A percentile compares a stretch with the other conserved stretches of the same genome.
Evolutionary conservation across 192 early-diverging fungal genomes (phyloP).

Genomic region (Coemansia sp.): DNA sequence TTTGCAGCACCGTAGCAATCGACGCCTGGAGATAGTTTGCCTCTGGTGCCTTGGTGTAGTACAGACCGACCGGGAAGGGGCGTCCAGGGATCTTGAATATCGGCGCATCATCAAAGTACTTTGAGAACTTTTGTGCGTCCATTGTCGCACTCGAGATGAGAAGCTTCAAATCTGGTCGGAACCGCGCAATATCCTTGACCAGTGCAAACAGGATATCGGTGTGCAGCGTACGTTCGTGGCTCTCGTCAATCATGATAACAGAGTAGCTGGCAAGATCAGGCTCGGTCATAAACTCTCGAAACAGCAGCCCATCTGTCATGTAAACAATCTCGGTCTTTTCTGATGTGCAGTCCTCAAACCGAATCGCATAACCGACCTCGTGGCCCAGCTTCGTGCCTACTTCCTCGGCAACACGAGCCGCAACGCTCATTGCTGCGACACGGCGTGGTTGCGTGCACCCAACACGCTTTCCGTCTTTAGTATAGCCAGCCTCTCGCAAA

Average conservation of each 20-base stretch:
- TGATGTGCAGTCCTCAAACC: slow-evolving; percentile 97
- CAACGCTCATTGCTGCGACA: slow-evolving; percentile 98
- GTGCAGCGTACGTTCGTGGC: slow-evolving; percentile 95
- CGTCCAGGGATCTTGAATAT: slow-evolving; percentile 95
- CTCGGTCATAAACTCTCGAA: slow-evolving; percentile 96
- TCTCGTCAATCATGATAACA: slow-evolving; percentile 97
- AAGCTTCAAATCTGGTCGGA: slow-evolving; percentile 90
- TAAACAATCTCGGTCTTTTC: slow-evolving; percentile 96
- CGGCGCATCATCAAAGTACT: slow-evolving; percentile 92
- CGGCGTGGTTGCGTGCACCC: slow-evolving; percentile 98
- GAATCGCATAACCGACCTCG: slow-evolving; percentile 95
- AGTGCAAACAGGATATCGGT: slow-evolving; percentile 97
- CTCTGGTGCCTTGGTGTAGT: slow-evolving; percentile 95
- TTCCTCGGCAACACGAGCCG: slow-evolving; percentile 96
- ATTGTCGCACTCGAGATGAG: slow-evolving; percentile 97
- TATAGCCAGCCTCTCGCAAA: slow-evolving; percentile 92
- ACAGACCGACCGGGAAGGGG: slow-evolving; percentile 89
- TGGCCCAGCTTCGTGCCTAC: slow-evolving; percentile 89
- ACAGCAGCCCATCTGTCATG: slow-evolving; percentile 98
- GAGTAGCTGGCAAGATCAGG: slow-evolving; percentile 88
- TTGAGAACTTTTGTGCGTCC: slow-evolving; percentile 94
- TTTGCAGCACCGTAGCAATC: slow-evolving; percentile 88
- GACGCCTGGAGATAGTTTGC: slow-evolving; percentile 95
- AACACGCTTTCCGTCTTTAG: slow-evolving; percentile 79
- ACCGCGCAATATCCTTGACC: slow-evolving; percentile 93